Conservation (phyloP, 495 filamentous ascomycete species). For the Trichocladium uniseriatum region DNA sequence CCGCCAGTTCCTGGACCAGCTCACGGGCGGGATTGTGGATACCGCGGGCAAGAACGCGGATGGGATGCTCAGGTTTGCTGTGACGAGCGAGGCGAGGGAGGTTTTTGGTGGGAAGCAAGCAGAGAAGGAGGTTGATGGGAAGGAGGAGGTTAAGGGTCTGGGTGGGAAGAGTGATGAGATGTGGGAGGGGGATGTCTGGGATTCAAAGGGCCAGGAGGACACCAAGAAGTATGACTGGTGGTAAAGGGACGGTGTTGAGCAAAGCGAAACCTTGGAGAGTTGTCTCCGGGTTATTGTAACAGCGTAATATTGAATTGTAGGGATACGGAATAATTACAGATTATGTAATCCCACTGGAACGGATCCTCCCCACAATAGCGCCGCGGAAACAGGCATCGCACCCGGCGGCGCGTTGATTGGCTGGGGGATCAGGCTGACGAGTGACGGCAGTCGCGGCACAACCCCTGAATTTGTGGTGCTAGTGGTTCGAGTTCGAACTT, state of each 20-base stretch:
- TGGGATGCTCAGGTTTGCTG: conserved; percentile 19
- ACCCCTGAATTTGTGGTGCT: not conserved
- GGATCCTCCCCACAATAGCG: too few relatives aligned
- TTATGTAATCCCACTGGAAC: too few relatives aligned
- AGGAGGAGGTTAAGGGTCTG: not conserved
- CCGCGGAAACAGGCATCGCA: not conserved
- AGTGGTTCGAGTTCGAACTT: not conserved
- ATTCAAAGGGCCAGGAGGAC: too few relatives aligned
- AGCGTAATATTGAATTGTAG: too few relatives aligned
- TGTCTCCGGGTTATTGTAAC: too few relatives aligned
- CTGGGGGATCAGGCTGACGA: not conserved
- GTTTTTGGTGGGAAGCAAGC: not conserved
- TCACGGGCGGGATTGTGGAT: conserved; percentile 22
- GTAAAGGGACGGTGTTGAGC: too few relatives aligned
- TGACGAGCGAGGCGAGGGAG: conserved; percentile 11
- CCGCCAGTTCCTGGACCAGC: conserved; percentile 14
- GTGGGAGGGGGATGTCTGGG: too few relatives aligned
- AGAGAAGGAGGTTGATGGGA: not conserved
- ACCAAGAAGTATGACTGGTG: too few relatives aligned
- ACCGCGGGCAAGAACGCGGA: conserved; percentile 17
- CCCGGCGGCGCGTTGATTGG: not conserved
- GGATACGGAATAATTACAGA: too few relatives aligned
- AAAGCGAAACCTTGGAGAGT: too few relatives aligned
- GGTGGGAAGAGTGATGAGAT: not conserved
- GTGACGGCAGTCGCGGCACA: not conserved